Evolutionary conservation across 495 filamentous ascomycete species (phyloP), one percentile per base, ranked within the genome.

Genomic region (Immersiella caudata): DNA sequence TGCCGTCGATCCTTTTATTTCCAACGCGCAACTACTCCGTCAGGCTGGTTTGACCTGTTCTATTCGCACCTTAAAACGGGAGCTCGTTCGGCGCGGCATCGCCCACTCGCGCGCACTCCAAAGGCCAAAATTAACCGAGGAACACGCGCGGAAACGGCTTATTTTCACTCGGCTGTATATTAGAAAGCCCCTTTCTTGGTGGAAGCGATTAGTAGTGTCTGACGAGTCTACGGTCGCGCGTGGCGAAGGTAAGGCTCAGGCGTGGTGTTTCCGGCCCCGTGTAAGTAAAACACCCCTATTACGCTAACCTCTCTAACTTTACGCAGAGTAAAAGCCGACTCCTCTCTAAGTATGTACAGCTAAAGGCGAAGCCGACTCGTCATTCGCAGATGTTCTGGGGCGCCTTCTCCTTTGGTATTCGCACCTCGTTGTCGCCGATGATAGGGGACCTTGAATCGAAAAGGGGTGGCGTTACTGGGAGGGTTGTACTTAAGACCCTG

Each of bases 331-430:
- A 58, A 22, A 54, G 21, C 50, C 22, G 52, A 46, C 27, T 65
- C 2, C n/a, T 24, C 11, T 27, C 51, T 22, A 26, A 58, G 63
- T 20, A 57, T 57, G 16, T 65, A 57, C 27, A 65, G 50, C 27
- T 20, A 24, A 40, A 46, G 33, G 25, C 33, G 11, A 65, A 65
- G 27, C 52, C 27, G 26, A 65, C 63, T 2, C 21, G 63, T 7
- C 52, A 65, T 58, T 65, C 25, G 1, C 27, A 65, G 27, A 65
- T 65, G 52, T 65, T 65, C 27, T 65, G 52, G 52, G 63, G 63
- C 12, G 63, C 63, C 1, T 57, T 58, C 36, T n/a, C 18, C 21
- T 65, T 36, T 18, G 51, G 52, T 9, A 46, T 46, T 5, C 25
- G 63, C 6, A 57, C 51, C 18, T 57, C 51, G 6, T 49, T 65